phyloP scores from a whole-genome alignment of 2,329 filamentous ascomycete species.

The Diaporthe helianthi region DNA sequence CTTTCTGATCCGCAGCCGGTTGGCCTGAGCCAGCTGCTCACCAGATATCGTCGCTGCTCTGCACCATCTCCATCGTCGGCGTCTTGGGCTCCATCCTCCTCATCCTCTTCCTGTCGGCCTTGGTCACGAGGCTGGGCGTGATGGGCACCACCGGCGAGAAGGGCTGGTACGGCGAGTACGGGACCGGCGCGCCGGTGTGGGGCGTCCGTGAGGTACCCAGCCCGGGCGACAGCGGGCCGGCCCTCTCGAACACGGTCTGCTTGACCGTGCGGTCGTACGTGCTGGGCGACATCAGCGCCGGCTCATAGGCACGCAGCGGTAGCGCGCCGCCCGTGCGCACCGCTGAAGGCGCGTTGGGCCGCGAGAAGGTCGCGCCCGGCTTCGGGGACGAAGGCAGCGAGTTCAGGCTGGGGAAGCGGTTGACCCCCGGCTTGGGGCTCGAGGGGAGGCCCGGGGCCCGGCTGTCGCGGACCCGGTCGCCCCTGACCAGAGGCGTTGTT shows the following conservation, averaged over 20 bases:
- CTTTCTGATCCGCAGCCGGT: too few species aligned
- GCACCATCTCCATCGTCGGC: slow-evolving; percentile 68
- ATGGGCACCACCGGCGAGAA: slow-evolving; percentile 78
- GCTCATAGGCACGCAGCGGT: slow-evolving; percentile 68
- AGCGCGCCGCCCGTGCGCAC: slow-evolving; percentile 64
- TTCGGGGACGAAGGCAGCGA: slow-evolving; percentile 59
- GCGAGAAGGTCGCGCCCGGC: slow-evolving; percentile 55
- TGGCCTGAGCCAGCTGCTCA: slow-evolving; percentile 40
- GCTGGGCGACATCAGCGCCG: slow-evolving; percentile 59
- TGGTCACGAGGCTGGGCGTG: slow-evolving; percentile 76
- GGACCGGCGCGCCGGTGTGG: slow-evolving; percentile 65
- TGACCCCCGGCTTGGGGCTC: slow-evolving; percentile 56
- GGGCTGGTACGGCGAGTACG: slow-evolving; percentile 82
- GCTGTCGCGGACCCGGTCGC: slow-evolving; percentile 13
- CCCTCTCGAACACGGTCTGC: slow-evolving; percentile 70
- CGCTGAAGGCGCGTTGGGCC: slow-evolving; percentile 58
- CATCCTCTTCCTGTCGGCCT: slow-evolving; percentile 73
- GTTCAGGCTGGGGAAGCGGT: slow-evolving; percentile 51
- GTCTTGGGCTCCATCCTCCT: slow-evolving; percentile 69
- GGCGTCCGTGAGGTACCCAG: slow-evolving; percentile 62
- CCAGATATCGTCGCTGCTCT: slow-evolving; percentile 70
- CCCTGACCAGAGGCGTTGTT: slow-evolving; percentile 53
- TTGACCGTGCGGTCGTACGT: slow-evolving; percentile 55
- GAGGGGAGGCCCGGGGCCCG: slow-evolving; percentile 51
- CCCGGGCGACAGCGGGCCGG: slow-evolving; percentile 59